phyloP scores from a whole-genome alignment of 305 asterid genomes.

The Rubia balearica region DNA sequence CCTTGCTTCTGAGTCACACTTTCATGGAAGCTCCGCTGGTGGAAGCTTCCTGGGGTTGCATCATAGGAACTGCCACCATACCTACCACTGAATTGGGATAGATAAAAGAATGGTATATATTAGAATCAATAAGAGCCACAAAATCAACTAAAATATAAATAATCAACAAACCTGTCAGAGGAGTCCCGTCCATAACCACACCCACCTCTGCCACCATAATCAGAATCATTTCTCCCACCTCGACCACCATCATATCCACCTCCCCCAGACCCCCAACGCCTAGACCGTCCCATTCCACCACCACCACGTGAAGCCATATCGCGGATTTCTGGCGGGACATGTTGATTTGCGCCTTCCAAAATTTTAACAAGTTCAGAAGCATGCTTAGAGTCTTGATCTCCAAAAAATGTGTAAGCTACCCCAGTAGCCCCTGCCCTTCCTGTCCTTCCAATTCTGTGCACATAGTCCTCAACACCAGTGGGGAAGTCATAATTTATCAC shows the following conservation, averaged over 20 bases:
- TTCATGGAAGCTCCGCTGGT: conserved; percentile 46
- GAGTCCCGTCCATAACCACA: conserved; percentile 40
- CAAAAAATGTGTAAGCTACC: conserved; percentile 66
- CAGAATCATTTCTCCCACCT: conserved; percentile 50
- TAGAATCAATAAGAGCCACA: not conserved
- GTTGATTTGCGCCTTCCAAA: conserved; percentile 85
- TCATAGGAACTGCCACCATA: conserved; percentile 33
- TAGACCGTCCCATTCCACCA: conserved; percentile 57
- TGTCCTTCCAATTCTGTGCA: conserved; percentile 98
- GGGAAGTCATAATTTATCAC: conserved; percentile 95
- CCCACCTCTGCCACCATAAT: conserved; percentile 38
- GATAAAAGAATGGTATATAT: not conserved
- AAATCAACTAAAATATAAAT: not conserved
- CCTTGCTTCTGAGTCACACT: conserved; percentile 30
- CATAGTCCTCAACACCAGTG: conserved; percentile 95
- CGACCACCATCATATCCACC: conserved; percentile 60
- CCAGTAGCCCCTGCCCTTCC: conserved; percentile 99
- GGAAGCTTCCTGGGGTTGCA: conserved; percentile 35
- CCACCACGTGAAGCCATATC: conserved; percentile 76
- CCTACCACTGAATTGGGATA: conserved; percentile 26
- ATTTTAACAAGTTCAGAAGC: conserved; percentile 80
- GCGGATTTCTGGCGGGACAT: conserved; percentile 68
- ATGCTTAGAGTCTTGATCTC: conserved; percentile 78
- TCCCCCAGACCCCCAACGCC: conserved; percentile 68
- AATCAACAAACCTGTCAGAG: conserved; percentile 38